Base-by-base conservation (phyloP, 139 green algal species). In the Chlorella sp. region DNA sequence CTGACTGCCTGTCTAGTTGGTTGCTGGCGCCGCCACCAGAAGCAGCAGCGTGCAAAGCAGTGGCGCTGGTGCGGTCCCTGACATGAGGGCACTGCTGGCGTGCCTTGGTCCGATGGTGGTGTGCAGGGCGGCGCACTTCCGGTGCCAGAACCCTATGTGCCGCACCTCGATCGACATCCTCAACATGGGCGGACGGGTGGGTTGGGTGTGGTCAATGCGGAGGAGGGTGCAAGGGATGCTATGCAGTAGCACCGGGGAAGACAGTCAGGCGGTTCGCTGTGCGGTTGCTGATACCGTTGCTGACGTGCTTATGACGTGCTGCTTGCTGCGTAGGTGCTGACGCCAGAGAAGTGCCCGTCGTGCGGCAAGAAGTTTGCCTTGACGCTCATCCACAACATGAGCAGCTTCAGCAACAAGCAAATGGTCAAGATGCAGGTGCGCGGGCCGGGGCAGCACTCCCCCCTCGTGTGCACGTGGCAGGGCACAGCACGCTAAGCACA, bases 331-430 rank as follows among this genome's bases (percentile, higher is more conserved):
- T 81, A 78, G 22, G 87, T 98, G 32, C 83, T 93, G 33, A 91
- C 97, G 74, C 93, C 93, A n/a, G 67, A 68, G 23, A 69, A 76
- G 66, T 97, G 93, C 76, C 24, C 65, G 31, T 76, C 78, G 29
- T 85, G 79, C 74, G 67, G 51, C 26, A 70, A 71, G 29, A 81
- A 76, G 64, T 79, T 49, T 29, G 34, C 62, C 31, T 75, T 73
- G 34, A 62, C 49, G n/a, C 74, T 84, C 33, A 35, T 81, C 14
- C 66, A 80, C 77, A 80, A 80, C 65, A 42, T 72, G 64, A 93
- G 83, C 82, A 60, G 32, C 50, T 99, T 96, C 77, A 74, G 80
- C 42, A 93, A 97, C 87, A 97, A 97, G 74, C 82, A 88, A 78
- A 63, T 88, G 30, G 68, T 88, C 62, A 88, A 88, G 82, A 83